A percentile compares a stretch with the other conserved stretches of the same genome.
Evolutionary conservation across 139 green algal species (phyloP).

Genomic region (Chlorella sp.): DNA sequence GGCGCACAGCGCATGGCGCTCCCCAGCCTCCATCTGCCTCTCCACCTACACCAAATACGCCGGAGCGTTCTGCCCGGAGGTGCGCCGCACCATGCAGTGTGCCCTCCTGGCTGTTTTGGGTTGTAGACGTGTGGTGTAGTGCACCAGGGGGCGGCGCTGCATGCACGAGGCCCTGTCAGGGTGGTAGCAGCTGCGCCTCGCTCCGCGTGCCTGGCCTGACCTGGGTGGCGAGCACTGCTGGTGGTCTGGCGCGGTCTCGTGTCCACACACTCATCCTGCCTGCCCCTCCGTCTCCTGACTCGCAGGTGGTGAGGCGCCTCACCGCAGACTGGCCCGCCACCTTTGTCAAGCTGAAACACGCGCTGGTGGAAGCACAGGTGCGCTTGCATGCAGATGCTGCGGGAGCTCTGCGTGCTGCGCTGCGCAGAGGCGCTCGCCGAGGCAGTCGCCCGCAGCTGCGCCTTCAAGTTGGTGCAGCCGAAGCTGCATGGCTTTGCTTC

Average conservation of each 20-base stretch:
- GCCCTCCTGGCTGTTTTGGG: too few species aligned
- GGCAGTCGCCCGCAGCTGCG: too few species aligned
- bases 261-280: neutral
- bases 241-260: too few species aligned
- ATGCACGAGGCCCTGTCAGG: too few species aligned
- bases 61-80: neutral
- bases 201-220: too few species aligned
- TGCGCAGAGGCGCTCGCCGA: neutral
- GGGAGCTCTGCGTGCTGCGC: neutral
- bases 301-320: neutral
- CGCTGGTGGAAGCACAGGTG: slow-evolving; percentile 5
- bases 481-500: too few species aligned
- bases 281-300: neutral
- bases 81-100: too few species aligned
- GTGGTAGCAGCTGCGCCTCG: too few species aligned
- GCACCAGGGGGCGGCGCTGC: too few species aligned
- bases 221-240: too few species aligned
- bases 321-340: neutral
- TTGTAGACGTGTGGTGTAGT: too few species aligned
- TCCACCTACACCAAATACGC: neutral
- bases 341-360: neutral
- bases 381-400: neutral
- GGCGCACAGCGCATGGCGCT: neutral
- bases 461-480: too few species aligned
- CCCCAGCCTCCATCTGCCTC: neutral